Conservation (phyloP, 768 basidiomycete species). For the Ephemerocybe angulata region DNA sequence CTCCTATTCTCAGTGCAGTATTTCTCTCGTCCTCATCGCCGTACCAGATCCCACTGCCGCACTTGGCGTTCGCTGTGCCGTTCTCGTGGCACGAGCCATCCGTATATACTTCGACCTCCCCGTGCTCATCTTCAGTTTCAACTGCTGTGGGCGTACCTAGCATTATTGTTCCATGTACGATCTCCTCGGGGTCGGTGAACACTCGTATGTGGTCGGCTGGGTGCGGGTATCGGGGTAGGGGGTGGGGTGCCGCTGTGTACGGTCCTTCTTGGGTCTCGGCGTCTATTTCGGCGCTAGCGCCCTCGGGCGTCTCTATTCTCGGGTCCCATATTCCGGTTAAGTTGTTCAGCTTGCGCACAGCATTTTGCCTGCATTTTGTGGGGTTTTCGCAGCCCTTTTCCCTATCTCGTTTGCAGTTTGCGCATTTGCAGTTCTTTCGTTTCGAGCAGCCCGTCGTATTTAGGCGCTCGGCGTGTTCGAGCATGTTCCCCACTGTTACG, state of each 20-base stretch:
- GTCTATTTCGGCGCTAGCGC: not conserved
- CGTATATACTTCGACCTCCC: constrained; percentile 1
- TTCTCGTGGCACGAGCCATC: constrained; percentile 10
- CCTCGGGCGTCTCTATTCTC: not conserved
- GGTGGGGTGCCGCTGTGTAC: not conserved
- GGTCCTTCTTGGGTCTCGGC: not conserved
- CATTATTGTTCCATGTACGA: not conserved
- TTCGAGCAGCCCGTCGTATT: not conserved
- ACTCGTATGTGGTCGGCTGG: not conserved
- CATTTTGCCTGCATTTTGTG: constrained; percentile 13
- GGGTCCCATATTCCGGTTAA: constrained; percentile 22
- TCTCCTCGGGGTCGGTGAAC: not conserved
- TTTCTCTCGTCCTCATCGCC: not conserved
- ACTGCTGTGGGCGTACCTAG: not conserved
- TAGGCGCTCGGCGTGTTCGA: not conserved
- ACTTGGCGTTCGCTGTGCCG: not conserved
- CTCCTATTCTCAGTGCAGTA: not conserved
- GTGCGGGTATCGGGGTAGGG: not conserved
- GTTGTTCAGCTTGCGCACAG: constrained; percentile 10
- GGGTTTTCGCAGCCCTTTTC: constrained; percentile 11
- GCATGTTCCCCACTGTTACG: constrained; percentile 10
- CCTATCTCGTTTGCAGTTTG: not conserved
- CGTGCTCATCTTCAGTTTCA: not conserved
- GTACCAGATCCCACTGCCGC: constrained; percentile 4
- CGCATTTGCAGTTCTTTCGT: constrained; percentile 6